These are phyloP conservation scores for Anastatica hierochuntica DNA, from an alignment of 345 rosid genomes.

Conservation along the genomic window DNA sequence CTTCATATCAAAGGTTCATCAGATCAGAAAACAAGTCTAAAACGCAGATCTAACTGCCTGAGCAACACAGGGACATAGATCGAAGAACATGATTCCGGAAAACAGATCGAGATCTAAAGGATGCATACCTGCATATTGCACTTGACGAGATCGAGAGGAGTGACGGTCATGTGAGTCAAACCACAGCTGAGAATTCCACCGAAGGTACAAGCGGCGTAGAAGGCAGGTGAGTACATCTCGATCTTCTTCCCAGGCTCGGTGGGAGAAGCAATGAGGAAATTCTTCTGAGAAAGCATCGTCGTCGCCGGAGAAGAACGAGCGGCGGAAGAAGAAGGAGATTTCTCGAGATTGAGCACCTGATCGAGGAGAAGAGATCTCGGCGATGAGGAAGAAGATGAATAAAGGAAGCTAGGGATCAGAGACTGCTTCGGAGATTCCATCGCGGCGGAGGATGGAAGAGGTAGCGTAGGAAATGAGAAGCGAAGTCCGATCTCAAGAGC, in stretches of 20 bases:
- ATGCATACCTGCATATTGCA: conserved; percentile 57
- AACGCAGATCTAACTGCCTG: not conserved
- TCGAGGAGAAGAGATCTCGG: conserved; percentile 7
- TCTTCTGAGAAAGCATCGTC: conserved; percentile 7
- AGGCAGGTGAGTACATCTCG: conserved; percentile 56
- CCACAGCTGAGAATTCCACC: conserved; percentile 63
- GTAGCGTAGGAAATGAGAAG: not conserved
- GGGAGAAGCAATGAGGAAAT: conserved; percentile 31
- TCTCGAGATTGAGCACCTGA: too few species aligned
- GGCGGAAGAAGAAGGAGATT: conserved; percentile 1
- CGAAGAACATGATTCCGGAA: too few species aligned
- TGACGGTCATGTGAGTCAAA: conserved; percentile 52
- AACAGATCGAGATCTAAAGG: conserved; percentile 1
- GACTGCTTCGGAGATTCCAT: conserved; percentile 29
- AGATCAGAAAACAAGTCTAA: not conserved
- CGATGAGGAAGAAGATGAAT: conserved; percentile 27
- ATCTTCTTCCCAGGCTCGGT: conserved; percentile 41
- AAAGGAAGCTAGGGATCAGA: conserved; percentile 44
- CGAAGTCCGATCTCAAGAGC: not conserved
- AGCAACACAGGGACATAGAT: too few species aligned
- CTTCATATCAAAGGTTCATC: not conserved
- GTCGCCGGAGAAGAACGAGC: conserved; percentile 8
- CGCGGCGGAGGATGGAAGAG: not conserved
- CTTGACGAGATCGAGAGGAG: conserved; percentile 73
- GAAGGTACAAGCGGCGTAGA: conserved; percentile 56